Evolutionary conservation across 768 basidiomycete genomes (phyloP), one percentile per base, ranked within the genome.

Genomic region (Agrocybe chaxingu): DNA sequence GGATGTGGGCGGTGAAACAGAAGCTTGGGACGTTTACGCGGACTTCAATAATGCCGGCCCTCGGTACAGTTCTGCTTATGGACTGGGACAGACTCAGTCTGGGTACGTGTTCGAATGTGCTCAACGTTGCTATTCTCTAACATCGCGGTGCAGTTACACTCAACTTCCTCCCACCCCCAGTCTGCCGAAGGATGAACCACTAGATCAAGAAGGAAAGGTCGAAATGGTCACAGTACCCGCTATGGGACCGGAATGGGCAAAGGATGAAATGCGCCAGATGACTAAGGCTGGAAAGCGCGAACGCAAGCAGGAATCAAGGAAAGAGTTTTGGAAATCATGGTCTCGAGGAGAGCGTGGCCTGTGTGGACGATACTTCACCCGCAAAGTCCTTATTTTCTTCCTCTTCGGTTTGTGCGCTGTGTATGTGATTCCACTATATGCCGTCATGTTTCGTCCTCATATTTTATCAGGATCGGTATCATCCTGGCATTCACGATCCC

Each of bases 161-260:
- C 74, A 71, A 50, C 53, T 79, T 35, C 69, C 68, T 9, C 70
- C 73, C 19, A 61, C 70, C 39, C 65, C 65, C 4, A 65, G 70
- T 6, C 44, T 65, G 3, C 63, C 66, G 62, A 50, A 75, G 70
- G 79, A 77, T 24, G 72, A 73, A 29, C 51, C 59, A n/a, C 39
- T 60, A 8, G 74, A 75, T 38, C 45, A 67, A 12, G 48, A 59
- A 3, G 73, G 73, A 8, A 82, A 80, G 3, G 89, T 93, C 18
- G 94, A 98, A 67, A 76, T 95, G 66, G 87, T 96, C 39, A 96
- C 94, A 0, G 92, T 97, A 0, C 94, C 94, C 2, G 89, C 89
- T 2, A 75, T 98, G 2, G 94, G 94, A 13, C 72, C 94, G 0
- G 94, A 98, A 70, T 98, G 94, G 94, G 79, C 79, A 19, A 82